Evolutionary conservation across 257 asterid species (phyloP).

Genomic region (Coffea canephora): DNA sequence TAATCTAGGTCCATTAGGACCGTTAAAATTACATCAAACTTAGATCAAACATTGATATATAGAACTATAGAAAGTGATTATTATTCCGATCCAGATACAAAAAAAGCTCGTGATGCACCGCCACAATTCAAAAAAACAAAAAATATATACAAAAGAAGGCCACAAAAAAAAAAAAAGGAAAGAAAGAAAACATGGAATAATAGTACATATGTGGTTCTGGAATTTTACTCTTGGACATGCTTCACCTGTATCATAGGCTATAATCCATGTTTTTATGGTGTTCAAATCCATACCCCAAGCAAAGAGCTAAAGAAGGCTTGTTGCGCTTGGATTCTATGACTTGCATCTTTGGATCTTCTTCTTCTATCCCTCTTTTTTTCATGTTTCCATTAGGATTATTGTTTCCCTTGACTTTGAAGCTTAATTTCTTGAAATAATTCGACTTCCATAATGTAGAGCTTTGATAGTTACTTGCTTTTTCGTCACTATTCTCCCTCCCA

Average conservation of each 20-base stretch:
- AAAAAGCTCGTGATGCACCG: not conserved
- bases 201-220: too few relatives aligned
- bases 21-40: not conserved
- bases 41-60: too few relatives aligned
- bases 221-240: not conserved
- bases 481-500: slow-evolving; percentile 35
- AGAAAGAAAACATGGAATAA: too few relatives aligned
- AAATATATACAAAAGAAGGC: too few relatives aligned
- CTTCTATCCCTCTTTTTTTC: slow-evolving; percentile 30
- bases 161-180: too few relatives aligned
- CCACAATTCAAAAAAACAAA: too few relatives aligned
- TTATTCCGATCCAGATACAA: too few relatives aligned
- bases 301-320: slow-evolving; percentile 30
- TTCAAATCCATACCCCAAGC: slow-evolving; percentile 44
- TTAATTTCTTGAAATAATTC: slow-evolving; percentile 36
- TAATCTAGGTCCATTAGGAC: not conserved
- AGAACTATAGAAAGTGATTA: too few relatives aligned
- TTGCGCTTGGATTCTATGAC: slow-evolving; percentile 39
- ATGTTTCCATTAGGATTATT: slow-evolving; percentile 10
- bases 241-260: not conserved
- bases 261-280: slow-evolving; percentile 22
- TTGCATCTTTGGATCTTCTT: slow-evolving; percentile 27
- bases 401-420: slow-evolving; percentile 50
- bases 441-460: slow-evolving; percentile 25
- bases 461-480: slow-evolving; percentile 24